phyloP scores from a whole-genome alignment of 805 yeast species.

The Suhomyces prunicola region DNA sequence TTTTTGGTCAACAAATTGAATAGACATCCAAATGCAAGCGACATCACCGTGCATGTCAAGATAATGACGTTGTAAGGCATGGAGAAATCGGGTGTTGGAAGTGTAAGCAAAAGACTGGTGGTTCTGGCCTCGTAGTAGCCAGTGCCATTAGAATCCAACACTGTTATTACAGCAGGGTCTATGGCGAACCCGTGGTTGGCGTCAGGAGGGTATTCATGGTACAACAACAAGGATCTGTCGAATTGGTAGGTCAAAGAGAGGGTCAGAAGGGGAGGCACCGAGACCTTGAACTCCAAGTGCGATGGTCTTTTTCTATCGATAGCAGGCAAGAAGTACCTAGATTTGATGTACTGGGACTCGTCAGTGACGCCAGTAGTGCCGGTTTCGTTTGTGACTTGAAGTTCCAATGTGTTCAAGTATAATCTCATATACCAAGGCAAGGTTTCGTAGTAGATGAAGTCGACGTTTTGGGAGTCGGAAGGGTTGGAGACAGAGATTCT shows the following conservation, averaged over 20 bases:
- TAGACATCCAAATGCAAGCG: conserved; percentile 83
- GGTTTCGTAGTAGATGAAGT: conserved; percentile 68
- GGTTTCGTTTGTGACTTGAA: conserved; percentile 26
- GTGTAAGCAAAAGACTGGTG: conserved; percentile 76
- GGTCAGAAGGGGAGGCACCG: conserved; percentile 61
- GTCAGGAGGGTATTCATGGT: conserved; percentile 98
- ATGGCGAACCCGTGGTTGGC: conserved; percentile 97
- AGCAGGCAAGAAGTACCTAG: conserved; percentile 70
- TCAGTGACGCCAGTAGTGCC: conserved; percentile 17
- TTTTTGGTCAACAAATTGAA: conserved; percentile 75
- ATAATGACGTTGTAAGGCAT: conserved; percentile 99
- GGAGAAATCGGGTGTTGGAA: conserved; percentile 97
- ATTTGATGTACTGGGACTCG: conserved; percentile 38
- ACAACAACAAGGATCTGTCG: conserved; percentile 79
- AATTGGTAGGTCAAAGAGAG: conserved; percentile 69
- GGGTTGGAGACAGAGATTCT: conserved; percentile 78
- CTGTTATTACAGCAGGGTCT: conserved; percentile 80
- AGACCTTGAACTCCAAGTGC: conserved; percentile 67
- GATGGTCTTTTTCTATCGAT: conserved; percentile 78
- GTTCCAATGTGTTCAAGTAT: conserved; percentile 65
- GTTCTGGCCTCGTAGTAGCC: conserved; percentile 61
- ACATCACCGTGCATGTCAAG: conserved; percentile 88
- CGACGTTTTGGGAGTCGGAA: conserved; percentile 38
- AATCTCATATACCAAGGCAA: conserved; percentile 92
- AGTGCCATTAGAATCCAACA: conserved; percentile 30